Evolutionary conservation across 306 rosid genomes (phyloP), one percentile per base, ranked within the genome.

Genomic region (Fagus crenata): DNA sequence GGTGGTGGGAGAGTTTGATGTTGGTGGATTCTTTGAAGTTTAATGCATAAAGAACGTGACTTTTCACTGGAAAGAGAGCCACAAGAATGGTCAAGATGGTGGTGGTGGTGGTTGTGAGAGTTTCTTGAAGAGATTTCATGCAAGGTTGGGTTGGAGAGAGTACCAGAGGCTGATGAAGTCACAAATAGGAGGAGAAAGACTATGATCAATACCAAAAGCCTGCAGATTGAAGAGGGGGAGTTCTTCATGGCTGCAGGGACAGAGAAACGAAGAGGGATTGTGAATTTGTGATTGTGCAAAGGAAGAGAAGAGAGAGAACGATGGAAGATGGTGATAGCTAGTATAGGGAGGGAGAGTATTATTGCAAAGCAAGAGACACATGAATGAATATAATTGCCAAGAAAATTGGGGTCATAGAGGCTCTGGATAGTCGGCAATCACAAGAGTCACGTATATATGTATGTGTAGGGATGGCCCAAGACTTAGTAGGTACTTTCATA

Each of bases 361-460:
- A 87, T 89, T 84, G 90, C 79, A 43, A 81, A 81, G 85, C 92
- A 81, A 83, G 89, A 81, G 90, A 85, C 89, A 70, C 93, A 86
- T 89, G 93, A 91, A 83, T 37, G 72, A 83, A 80, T 86, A 77
- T 75, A 76, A 83, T 73, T 81, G 77, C 79, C 46, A 36, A 77
- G 81, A 79, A 77, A 71, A 80, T 11, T n/a, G 79, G 75, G 75
- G 79, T 80, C 75, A 49, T 22, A 39, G 15, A 78, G 76, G 28
- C 71, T 74, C 65, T 59, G 77, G 56, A 65, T 53, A 43, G 80
- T 81, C 82, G 71, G 53, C 84, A 53, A 65, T 65, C 58, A 53
- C 53, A 46, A 37, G 68, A 31, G 69, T 82, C 81, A 77, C 82
- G 82, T 70, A 74, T 65, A 43, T 82, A 60, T 81, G 84, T 31